These are phyloP conservation scores for Boletus holoroseus DNA, from an alignment of 1,284 basidiomycete species.

Conservation along the genomic window DNA sequence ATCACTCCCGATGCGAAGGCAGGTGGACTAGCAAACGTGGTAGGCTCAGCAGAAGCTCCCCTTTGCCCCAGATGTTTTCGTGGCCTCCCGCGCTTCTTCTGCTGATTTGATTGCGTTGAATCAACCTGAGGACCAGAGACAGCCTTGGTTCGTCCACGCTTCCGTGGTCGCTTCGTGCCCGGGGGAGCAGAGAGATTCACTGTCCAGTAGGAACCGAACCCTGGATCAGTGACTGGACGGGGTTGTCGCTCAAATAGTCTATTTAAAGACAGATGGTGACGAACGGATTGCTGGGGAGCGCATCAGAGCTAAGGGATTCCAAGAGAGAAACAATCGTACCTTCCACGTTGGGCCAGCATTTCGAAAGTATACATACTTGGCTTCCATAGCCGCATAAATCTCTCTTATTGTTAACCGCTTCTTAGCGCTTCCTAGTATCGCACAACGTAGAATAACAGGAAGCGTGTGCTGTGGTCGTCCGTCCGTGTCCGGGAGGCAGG, in stretches of 20 bases:
- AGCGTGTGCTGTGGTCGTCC: constrained; percentile 74
- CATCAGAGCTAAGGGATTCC: constrained; percentile 1
- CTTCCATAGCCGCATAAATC: constrained; percentile 78
- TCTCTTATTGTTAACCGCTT: constrained; percentile 74
- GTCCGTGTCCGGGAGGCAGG: constrained; percentile 69
- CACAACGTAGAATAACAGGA: constrained; percentile 73
- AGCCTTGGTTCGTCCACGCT: constrained; percentile 60
- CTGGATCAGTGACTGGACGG: constrained; percentile 73
- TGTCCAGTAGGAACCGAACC: constrained; percentile 80
- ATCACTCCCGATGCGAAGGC: constrained; percentile 2
- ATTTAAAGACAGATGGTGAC: constrained; percentile 75
- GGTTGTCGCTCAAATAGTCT: constrained; percentile 73
- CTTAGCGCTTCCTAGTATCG: constrained; percentile 68
- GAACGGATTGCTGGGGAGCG: constrained; percentile 65
- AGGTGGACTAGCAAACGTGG: constrained; percentile 11
- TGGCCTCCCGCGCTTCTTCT: constrained; percentile 47
- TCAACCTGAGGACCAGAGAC: constrained; percentile 25
- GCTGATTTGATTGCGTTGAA: constrained; percentile 18
- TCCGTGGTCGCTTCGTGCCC: constrained; percentile 74
- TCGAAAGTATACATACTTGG: constrained; percentile 72
- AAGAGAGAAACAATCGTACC: constrained; percentile 36
- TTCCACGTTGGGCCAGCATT: constrained; percentile 77
- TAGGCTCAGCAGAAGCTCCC: constrained; percentile 3
- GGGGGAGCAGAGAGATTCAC: constrained; percentile 74
- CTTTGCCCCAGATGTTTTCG: constrained; percentile 33